A percentile compares a stretch with the other conserved stretches of the same genome.
phyloP scores from a whole-genome alignment of 352 stramenopile species.

The Globisporangium alternatum region DNA sequence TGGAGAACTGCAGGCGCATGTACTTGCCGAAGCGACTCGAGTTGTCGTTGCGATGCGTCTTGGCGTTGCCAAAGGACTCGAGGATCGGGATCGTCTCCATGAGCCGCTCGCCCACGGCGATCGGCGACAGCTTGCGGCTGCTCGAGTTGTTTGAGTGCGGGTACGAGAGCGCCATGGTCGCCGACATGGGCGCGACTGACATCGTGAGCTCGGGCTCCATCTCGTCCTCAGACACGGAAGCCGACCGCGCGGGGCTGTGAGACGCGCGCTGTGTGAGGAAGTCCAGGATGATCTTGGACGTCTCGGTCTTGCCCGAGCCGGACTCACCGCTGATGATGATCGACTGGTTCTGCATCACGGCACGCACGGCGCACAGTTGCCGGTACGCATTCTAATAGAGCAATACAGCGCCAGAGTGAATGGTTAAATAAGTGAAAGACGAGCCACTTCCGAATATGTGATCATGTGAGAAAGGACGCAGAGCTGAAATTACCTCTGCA shows the following conservation, averaged over 20 bases:
- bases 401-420: neutral
- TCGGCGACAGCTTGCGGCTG: slow-evolving; percentile 55
- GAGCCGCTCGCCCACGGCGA: slow-evolving; percentile 66
- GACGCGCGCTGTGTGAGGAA: slow-evolving; percentile 77
- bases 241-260: slow-evolving; percentile 41
- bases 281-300: slow-evolving; percentile 92
- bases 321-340: slow-evolving; percentile 95
- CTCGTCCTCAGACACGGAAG: slow-evolving; percentile 50
- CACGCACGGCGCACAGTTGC: slow-evolving; percentile 73
- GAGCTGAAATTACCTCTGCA: slow-evolving; percentile 34
- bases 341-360: slow-evolving; percentile 90
- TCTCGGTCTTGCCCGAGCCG: slow-evolving; percentile 94
- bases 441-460: slow-evolving; percentile 16
- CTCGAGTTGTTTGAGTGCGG: slow-evolving; percentile 52
- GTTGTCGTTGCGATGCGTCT: slow-evolving; percentile 90
- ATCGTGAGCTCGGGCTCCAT: slow-evolving; percentile 63
- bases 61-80: slow-evolving; percentile 89
- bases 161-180: slow-evolving; percentile 64
- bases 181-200: slow-evolving; percentile 37
- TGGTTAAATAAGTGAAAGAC: too few species aligned
- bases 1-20: slow-evolving; percentile 83
- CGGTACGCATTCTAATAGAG: slow-evolving; percentile 61
- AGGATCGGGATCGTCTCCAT: slow-evolving; percentile 91
- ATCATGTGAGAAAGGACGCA: neutral
- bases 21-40: slow-evolving; percentile 92